phyloP scores from a whole-genome alignment of 768 basidiomycete species.

The Leccinellum rugosiceps region DNA sequence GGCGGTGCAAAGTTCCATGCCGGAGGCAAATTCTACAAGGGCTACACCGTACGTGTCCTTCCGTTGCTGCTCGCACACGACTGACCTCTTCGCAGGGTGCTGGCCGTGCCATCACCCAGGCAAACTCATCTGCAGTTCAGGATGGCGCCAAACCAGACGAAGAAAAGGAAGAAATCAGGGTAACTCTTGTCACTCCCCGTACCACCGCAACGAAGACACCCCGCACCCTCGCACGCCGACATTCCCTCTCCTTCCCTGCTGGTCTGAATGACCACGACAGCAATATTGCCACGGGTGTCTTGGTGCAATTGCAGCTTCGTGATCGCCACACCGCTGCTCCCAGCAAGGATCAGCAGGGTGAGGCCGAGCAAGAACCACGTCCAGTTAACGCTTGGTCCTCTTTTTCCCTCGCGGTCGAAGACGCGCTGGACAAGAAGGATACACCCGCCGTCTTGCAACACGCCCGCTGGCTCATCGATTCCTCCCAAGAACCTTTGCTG shows the following conservation, averaged over 20 bases:
- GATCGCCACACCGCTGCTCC: conserved; percentile 47
- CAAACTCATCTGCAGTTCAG: conserved; percentile 55
- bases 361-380: conserved; percentile 20
- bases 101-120: conserved; percentile 71
- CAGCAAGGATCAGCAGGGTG: conserved; percentile 17
- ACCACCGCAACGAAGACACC: conserved; percentile 30
- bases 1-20: conserved; percentile 72
- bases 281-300: conserved; percentile 45
- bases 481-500: conserved; percentile 28
- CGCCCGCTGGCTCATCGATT: conserved; percentile 32
- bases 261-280: conserved; percentile 35
- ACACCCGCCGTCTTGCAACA: conserved; percentile 8
- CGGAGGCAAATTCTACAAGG: conserved; percentile 67
- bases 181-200: conserved; percentile 31
- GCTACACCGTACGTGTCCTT: conserved; percentile 54
- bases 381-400: conserved; percentile 25
- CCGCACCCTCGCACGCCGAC: conserved; percentile 53
- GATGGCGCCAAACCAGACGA: conserved; percentile 53
- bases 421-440: conserved; percentile 18
- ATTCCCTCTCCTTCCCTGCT: conserved; percentile 52
- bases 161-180: conserved; percentile 51
- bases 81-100: conserved; percentile 46
- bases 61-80: neutral
- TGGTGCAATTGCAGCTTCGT: conserved; percentile 64
- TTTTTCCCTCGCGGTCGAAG: conserved; percentile 17